Evolutionary conservation across 202 grass and related monocot species (phyloP).

Genomic region (Elaeis oleifera): DNA sequence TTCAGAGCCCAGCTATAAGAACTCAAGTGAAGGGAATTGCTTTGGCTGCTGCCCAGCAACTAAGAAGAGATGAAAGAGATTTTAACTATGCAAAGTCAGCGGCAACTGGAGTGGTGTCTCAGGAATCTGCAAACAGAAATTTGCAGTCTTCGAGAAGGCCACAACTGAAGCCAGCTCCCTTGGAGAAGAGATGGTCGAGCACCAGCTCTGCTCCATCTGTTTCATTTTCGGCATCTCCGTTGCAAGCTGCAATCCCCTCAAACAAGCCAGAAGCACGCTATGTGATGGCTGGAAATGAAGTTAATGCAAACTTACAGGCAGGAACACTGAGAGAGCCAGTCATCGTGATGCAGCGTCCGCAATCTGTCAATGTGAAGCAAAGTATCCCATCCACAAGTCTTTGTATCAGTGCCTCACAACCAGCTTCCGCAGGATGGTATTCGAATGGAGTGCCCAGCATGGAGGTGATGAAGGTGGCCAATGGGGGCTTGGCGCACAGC

Average conservation of each 20-base stretch:
- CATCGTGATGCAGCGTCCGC: conserved; percentile 88
- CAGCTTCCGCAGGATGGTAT: conserved; percentile 53
- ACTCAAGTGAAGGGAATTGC: conserved; percentile 47
- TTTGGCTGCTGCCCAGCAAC: conserved; percentile 41
- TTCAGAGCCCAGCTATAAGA: conserved; percentile 31
- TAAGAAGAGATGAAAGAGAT: conserved; percentile 71
- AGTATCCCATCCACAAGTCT: conserved; percentile 65
- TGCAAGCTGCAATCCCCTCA: conserved; percentile 47
- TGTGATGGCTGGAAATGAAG: conserved; percentile 38
- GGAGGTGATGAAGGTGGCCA: conserved; percentile 37
- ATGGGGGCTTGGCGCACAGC: conserved; percentile 35
- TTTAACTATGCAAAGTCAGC: conserved; percentile 58
- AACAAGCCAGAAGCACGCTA: conserved; percentile 50
- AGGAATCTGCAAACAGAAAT: conserved; percentile 56
- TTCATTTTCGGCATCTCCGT: conserved; percentile 52
- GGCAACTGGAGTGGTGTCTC: conserved; percentile 40
- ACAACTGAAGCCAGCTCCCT: conserved; percentile 39
- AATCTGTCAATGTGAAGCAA: conserved; percentile 50
- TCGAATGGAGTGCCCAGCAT: conserved; percentile 45
- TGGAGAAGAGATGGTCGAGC: conserved; percentile 66
- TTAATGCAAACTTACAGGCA: conserved; percentile 42
- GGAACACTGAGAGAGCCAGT: conserved; percentile 61
- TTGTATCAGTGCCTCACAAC: conserved; percentile 47
- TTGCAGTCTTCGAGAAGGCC: conserved; percentile 42
- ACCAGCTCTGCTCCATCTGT: conserved; percentile 39